Conservation (phyloP, 805 yeast genomes). For the Candida silvicultrix region DNA sequence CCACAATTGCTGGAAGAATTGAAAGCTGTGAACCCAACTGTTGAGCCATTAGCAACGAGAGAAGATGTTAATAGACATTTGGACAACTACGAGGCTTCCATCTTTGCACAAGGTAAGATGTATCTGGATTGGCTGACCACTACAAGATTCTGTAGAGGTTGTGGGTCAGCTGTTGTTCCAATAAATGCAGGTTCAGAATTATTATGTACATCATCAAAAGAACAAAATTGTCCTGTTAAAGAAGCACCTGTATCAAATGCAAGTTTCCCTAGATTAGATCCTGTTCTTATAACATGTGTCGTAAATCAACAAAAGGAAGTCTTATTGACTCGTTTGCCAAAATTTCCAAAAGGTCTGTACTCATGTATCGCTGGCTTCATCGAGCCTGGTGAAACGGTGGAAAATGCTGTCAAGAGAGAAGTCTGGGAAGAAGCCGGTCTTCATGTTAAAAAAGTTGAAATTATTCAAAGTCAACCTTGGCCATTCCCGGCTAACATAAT, state of each 20-base stretch:
- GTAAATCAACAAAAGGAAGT: constrained; percentile 55
- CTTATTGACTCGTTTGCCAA: constrained; percentile 59
- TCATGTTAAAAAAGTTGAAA: constrained; percentile 41
- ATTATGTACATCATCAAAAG: constrained; percentile 31
- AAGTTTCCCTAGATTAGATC: constrained; percentile 92
- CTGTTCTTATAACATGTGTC: constrained; percentile 78
- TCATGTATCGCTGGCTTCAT: constrained; percentile 92
- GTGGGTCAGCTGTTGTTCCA: constrained; percentile 62
- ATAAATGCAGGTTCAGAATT: constrained; percentile 65
- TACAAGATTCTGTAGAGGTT: constrained; percentile 77
- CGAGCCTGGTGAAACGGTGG: constrained; percentile 93
- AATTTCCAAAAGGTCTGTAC: constrained; percentile 53
- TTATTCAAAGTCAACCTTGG: constrained; percentile 89
- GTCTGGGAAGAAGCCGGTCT: constrained; percentile 95
- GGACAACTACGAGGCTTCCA: constrained; percentile 44
- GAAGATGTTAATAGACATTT: constrained; percentile 18
- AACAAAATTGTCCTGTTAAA: constrained; percentile 16
- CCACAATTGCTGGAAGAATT: constrained; percentile 8
- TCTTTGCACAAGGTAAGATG: constrained; percentile 78
- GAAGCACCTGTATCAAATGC: constrained; percentile 55
- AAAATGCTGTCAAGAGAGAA: constrained; percentile 80
- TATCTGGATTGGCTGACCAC: constrained; percentile 78
- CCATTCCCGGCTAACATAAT: constrained; percentile 93
- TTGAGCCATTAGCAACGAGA: constrained; percentile 11
- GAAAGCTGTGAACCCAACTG: constrained; percentile 1